phyloP scores from a whole-genome alignment of 2,329 filamentous ascomycete genomes.

The Myriosclerotinia scirpicola region DNA sequence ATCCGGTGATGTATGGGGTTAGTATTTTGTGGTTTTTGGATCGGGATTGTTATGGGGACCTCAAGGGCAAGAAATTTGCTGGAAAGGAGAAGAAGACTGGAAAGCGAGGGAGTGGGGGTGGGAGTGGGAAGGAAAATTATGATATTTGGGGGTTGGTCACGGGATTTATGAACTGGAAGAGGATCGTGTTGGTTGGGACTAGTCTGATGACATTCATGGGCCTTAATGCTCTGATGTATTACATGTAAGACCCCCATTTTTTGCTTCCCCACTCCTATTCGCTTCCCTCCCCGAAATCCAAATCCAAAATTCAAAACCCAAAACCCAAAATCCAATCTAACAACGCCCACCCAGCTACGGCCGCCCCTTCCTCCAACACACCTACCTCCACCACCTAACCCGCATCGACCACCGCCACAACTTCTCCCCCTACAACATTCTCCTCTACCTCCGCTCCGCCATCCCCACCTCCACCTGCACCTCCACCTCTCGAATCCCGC shows the following conservation, averaged over 20 bases:
- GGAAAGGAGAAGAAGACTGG: conserved; percentile 15
- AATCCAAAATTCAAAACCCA: neutral
- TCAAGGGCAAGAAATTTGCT: conserved; percentile 60
- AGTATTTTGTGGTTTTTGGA: conserved; percentile 82
- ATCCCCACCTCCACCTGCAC: conserved; percentile 43
- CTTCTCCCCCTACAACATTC: conserved; percentile 92
- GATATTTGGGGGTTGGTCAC: conserved; percentile 26
- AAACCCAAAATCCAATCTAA: conserved; percentile 8
- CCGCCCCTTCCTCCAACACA: conserved; percentile 79
- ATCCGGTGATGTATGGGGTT: conserved; percentile 92
- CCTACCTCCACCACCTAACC: conserved; percentile 88
- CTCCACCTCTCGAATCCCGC: too few species aligned
- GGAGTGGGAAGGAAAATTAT: neutral
- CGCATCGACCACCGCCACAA: conserved; percentile 97
- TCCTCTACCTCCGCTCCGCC: conserved; percentile 83
- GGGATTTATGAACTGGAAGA: conserved; percentile 17
- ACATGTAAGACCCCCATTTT: conserved; percentile 51
- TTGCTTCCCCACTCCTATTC: too few species aligned
- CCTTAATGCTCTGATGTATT: conserved; percentile 79
- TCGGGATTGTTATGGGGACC: conserved; percentile 52
- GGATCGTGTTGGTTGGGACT: conserved; percentile 50
- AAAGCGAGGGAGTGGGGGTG: neutral
- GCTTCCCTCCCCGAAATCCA: too few species aligned
- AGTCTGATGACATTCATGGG: conserved; percentile 72
- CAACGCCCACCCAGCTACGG: conserved; percentile 60